Evolutionary conservation across 805 yeast genomes (phyloP), one percentile per base, ranked within the genome.

Genomic region (Torulaspora maleeae): DNA sequence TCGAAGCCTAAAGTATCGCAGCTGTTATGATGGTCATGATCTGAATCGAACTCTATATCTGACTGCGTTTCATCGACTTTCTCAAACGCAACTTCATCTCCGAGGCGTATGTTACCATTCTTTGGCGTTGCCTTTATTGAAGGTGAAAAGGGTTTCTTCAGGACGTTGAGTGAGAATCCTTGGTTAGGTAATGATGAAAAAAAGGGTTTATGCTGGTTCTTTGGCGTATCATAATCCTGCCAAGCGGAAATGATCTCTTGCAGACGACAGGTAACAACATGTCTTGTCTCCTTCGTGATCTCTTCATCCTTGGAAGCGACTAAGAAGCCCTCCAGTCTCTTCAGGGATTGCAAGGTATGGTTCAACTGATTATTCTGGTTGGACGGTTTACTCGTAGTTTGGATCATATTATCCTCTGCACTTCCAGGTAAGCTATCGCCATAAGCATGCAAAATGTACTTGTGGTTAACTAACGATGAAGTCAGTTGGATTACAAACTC

Each of bases 111-210:
- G 13, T 44, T 41, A 36, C 42, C 41, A 24, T 43, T 43, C 34
- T 44, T 44, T 17, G 47, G 41, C 22, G 49, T 34, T 27, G 19
- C n/a, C n/a, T 28, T 20, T 9, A 16, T n/a, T 4, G 20, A 10
- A 10, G 36, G 34, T 20, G 47, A 22, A 9, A 28, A 25, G 5
- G 43, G 35, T 34, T 36, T 35, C 32, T 51, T 53, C 13, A 59
- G 35, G 12, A 59, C 50, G 38, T 58, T 55, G 10, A 59, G 37
- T 9, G 59, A 51, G 30, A 59, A 48, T 4, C 63, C 62, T 35
- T 43, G 22, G 55, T 53, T 45, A 8, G 47, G 44, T 15, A 36
- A 36, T 27, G 36, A 29, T 12, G 33, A 36, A 3, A 32, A 36
- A 9, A 47, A 27, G 30, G 17, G 40, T 17, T 19, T 38, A 10